These are phyloP conservation scores for Euphorbia neoarborescens DNA, from an alignment of 441 rosid species.

Conservation along the genomic window DNA sequence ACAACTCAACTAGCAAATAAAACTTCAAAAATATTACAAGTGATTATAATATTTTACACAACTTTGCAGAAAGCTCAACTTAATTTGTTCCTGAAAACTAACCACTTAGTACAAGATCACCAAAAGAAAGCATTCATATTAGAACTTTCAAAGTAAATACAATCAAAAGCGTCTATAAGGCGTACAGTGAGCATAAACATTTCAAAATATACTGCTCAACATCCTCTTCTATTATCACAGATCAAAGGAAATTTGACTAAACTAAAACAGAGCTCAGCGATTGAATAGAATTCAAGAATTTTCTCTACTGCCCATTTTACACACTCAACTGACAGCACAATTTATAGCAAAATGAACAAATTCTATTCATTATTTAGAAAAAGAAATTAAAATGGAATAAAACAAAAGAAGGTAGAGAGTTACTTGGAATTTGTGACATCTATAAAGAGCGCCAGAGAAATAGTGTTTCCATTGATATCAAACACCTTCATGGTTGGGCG, in stretches of 20 bases:
- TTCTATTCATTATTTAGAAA: background rate
- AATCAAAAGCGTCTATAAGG: background rate
- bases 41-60: too few species aligned
- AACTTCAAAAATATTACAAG: background rate
- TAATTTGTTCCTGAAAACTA: too few species aligned
- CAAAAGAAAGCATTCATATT: background rate
- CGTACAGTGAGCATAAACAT: background rate
- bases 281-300: background rate
- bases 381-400: background rate
- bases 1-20: background rate
- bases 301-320: background rate
- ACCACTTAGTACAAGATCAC: background rate
- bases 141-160: background rate
- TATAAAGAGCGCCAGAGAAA: constrained; percentile 57
- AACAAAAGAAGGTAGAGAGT: background rate
- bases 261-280: background rate
- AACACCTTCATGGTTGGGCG: constrained; percentile 48
- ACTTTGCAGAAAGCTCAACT: too few species aligned
- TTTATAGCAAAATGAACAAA: background rate
- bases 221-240: background rate
- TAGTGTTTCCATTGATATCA: constrained; percentile 38
- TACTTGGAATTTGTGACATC: constrained; percentile 77
- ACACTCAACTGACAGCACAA: background rate
- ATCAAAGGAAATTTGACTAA: background rate
- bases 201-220: background rate